Evolutionary conservation across 495 filamentous ascomycete species (phyloP).

Genomic region (Durotheca rogersii): DNA sequence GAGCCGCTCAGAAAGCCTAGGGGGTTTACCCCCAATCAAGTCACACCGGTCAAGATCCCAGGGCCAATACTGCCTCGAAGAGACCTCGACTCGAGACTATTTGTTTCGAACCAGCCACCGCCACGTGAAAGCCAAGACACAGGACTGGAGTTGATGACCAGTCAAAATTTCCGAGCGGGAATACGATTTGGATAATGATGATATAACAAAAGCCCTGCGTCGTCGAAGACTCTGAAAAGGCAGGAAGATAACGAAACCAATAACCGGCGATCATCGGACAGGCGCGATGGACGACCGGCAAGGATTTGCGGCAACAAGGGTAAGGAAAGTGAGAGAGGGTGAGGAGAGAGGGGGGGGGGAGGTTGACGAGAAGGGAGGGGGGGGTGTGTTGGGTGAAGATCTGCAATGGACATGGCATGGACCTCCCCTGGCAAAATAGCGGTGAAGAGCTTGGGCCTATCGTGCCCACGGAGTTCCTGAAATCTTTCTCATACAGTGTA

Average conservation of each 20-base stretch:
- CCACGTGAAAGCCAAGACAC: conserved; percentile 29
- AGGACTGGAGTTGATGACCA: background rate
- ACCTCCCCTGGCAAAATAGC: conserved; percentile 36
- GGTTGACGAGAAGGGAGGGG: conserved; percentile 5
- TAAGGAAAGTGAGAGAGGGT: conserved; percentile 12
- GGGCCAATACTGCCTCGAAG: conserved; percentile 16
- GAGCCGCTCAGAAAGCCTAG: conserved; percentile 22
- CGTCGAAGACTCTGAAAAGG: conserved; percentile 26
- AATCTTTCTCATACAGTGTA: conserved; percentile 25
- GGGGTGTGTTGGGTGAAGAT: conserved; percentile 33
- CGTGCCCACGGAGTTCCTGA: conserved; percentile 25
- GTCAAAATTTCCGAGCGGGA: background rate
- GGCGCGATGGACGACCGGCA: conserved; percentile 32
- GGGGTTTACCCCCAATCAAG: conserved; percentile 15
- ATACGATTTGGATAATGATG: conserved; percentile 6
- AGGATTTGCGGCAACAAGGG: conserved; percentile 27
- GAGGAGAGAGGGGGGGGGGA: conserved; percentile 17
- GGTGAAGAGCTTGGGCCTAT: conserved; percentile 37
- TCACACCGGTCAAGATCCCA: conserved; percentile 22
- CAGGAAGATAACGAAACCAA: conserved; percentile 32
- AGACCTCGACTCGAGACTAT: conserved; percentile 26
- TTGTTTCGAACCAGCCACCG: conserved; percentile 26
- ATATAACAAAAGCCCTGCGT: conserved; percentile 11
- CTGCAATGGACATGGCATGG: conserved; percentile 24
- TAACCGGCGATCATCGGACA: conserved; percentile 39